Evolutionary conservation across 257 asterid species (phyloP).

Genomic region (Oldenlandia corymbosa): DNA sequence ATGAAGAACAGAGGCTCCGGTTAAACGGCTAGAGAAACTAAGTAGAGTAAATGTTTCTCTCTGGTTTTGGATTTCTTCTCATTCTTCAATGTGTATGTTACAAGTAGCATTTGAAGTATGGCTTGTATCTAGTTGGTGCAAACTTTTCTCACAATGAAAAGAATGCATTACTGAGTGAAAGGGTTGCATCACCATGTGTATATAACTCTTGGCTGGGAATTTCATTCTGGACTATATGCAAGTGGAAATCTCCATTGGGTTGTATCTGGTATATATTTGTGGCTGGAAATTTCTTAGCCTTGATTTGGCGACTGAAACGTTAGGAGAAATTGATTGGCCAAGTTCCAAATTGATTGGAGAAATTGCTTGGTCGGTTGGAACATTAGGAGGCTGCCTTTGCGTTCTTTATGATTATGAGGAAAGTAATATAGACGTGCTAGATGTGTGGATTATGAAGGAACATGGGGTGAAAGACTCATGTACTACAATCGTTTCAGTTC

Average conservation of each 20-base stretch:
- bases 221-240: too few species aligned
- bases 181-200: too few species aligned
- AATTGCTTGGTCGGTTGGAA: constrained; percentile 28
- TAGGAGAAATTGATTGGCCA: constrained; percentile 30
- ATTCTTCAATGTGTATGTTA: too few species aligned
- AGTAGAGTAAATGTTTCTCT: not conserved
- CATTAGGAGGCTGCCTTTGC: constrained; percentile 27
- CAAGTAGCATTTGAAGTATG: too few species aligned
- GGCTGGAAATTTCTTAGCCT: constrained; percentile 39
- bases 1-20: not conserved
- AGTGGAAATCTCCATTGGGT: constrained; percentile 62
- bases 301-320: constrained; percentile 41
- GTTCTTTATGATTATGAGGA: constrained; percentile 31
- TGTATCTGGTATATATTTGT: constrained; percentile 12
- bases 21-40: not conserved
- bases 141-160: too few species aligned
- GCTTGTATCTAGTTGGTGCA: too few species aligned
- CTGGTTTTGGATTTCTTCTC: too few species aligned
- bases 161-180: too few species aligned
- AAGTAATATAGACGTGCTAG: constrained; percentile 17
- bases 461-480: constrained; percentile 33
- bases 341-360: constrained; percentile 20
- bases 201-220: too few species aligned
- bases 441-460: constrained; percentile 50
- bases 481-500: constrained; percentile 37